These are phyloP conservation scores for Acrasis kona DNA, from an alignment of 78 protist species.

Conservation along the genomic window DNA sequence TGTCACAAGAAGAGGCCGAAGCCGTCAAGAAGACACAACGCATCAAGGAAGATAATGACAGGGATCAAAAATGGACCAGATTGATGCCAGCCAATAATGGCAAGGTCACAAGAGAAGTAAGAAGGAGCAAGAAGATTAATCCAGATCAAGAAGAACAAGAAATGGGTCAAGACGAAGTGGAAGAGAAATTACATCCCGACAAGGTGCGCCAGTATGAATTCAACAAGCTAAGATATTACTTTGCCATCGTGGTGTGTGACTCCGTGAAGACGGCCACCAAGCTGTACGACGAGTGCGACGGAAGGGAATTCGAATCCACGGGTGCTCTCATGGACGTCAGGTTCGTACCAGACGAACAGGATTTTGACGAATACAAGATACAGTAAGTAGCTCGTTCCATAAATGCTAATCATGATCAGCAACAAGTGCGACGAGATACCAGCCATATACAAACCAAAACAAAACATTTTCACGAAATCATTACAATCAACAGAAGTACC, in stretches of 20 bases:
- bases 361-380: not conserved
- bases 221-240: not conserved
- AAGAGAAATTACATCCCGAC: not conserved
- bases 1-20: not conserved
- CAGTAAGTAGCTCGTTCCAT: not conserved
- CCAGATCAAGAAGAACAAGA: not conserved
- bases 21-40: not conserved
- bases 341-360: not conserved
- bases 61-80: not conserved
- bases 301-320: not conserved
- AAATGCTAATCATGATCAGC: not conserved
- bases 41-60: not conserved
- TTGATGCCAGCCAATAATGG: too few relatives aligned
- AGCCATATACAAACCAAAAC: not conserved
- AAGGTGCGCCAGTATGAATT: not conserved
- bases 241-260: not conserved
- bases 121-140: not conserved
- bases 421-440: not conserved
- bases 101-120: not conserved
- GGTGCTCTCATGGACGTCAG: not conserved
- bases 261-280: not conserved
- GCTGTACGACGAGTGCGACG: conserved; percentile 1
- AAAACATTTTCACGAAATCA: too few relatives aligned
- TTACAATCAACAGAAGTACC: not conserved
- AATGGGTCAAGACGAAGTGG: not conserved